A percentile compares a stretch with the other conserved stretches of the same genome.
Evolutionary conservation across 2,329 filamentous ascomycete species (phyloP).

Genomic region (Rutstroemia sp.): DNA sequence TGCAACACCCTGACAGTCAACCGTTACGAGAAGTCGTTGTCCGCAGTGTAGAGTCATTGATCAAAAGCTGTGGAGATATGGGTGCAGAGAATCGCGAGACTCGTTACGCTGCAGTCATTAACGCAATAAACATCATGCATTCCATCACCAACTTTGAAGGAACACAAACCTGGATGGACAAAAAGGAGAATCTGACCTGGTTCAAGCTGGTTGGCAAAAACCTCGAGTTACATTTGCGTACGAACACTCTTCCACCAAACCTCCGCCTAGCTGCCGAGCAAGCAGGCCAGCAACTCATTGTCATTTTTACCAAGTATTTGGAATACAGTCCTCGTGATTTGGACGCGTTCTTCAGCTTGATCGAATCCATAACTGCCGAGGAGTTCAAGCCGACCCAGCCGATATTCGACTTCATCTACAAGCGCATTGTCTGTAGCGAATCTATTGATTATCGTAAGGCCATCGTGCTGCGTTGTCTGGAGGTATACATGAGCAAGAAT

Average conservation of each 20-base stretch:
- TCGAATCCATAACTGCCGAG: slow-evolving; percentile 76
- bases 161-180: slow-evolving; percentile 63
- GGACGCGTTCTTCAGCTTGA: slow-evolving; percentile 75
- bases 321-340: slow-evolving; percentile 66
- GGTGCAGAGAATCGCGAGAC: slow-evolving; percentile 62
- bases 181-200: slow-evolving; percentile 53
- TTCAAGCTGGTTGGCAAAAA: slow-evolving; percentile 65
- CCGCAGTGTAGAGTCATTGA: slow-evolving; percentile 64
- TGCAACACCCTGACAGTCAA: slow-evolving; percentile 67
- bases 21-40: slow-evolving; percentile 68
- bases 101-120: slow-evolving; percentile 64
- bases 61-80: slow-evolving; percentile 58
- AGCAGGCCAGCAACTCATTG: slow-evolving; percentile 79
- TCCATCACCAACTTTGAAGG: slow-evolving; percentile 62
- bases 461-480: slow-evolving; percentile 76
- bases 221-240: slow-evolving; percentile 65
- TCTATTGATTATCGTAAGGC: slow-evolving; percentile 81
- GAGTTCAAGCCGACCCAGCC: slow-evolving; percentile 71
- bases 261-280: slow-evolving; percentile 83
- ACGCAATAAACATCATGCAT: slow-evolving; percentile 78
- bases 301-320: slow-evolving; percentile 75
- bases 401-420: slow-evolving; percentile 77
- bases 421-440: slow-evolving; percentile 72
- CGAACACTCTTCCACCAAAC: slow-evolving; percentile 59
- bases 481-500: slow-evolving; percentile 72